Evolutionary conservation across 192 early-diverging fungal species (phyloP).

Genomic region (Linnemannia exigua): DNA sequence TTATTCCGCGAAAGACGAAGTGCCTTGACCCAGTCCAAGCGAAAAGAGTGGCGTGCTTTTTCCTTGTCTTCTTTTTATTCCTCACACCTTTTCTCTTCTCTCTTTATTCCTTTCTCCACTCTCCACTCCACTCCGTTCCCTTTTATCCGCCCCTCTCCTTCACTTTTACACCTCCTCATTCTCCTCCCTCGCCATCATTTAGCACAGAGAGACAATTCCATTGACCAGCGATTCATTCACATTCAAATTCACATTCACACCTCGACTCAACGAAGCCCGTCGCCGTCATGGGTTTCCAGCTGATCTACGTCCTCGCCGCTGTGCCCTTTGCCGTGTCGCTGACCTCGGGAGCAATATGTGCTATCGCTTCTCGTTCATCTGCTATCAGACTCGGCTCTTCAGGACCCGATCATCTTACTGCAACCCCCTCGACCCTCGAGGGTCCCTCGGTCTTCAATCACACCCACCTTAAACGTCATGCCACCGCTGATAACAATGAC

Average conservation of each 20-base stretch:
- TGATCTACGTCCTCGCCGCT: constrained; percentile 34
- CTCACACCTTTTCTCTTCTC: neutral
- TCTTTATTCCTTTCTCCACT: neutral
- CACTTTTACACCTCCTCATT: neutral
- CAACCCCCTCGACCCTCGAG: neutral
- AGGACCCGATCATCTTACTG: neutral
- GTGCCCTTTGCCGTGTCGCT: constrained; percentile 30
- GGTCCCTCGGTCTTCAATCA: constrained; percentile 38
- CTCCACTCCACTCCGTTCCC: neutral
- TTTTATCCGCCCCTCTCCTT: neutral
- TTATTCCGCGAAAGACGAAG: neutral
- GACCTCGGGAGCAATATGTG: constrained; percentile 21
- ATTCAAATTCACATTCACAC: neutral
- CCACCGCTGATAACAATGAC: neutral
- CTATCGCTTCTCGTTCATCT: constrained; percentile 28
- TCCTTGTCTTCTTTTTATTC: neutral
- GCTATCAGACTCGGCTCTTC: constrained; percentile 27
- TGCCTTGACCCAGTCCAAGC: neutral
- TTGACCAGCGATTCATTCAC: neutral
- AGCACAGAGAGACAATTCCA: neutral
- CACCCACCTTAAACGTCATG: constrained; percentile 24
- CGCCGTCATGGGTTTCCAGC: constrained; percentile 22
- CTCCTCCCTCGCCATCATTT: neutral
- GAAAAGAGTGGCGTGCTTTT: neutral
- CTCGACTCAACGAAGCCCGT: neutral